Conservation (phyloP, 257 asterid species). For the Solanum paucissectum region DNA sequence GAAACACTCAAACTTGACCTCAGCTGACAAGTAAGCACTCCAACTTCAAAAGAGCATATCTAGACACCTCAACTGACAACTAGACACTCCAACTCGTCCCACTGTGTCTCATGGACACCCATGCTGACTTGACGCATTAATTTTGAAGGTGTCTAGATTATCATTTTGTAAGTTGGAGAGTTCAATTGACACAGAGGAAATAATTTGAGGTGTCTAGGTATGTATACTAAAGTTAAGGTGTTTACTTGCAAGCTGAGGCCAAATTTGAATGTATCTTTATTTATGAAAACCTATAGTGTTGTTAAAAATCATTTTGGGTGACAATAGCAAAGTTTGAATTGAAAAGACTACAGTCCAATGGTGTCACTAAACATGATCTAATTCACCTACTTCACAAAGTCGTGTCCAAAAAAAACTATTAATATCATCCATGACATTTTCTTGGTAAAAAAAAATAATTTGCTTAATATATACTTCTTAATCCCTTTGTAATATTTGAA, state of each 20-base stretch:
- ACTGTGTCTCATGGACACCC: not conserved
- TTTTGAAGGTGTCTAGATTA: not conserved
- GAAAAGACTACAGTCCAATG: not conserved
- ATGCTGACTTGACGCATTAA: not conserved
- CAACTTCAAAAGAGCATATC: not conserved
- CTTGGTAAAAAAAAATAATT: not conserved
- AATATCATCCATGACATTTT: not conserved
- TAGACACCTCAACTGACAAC: not conserved
- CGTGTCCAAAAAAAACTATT: not conserved
- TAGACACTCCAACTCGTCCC: not conserved
- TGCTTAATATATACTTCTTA: not conserved
- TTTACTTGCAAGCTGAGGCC: not conserved
- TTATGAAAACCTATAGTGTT: not conserved
- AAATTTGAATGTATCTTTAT: not conserved
- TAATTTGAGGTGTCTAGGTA: not conserved
- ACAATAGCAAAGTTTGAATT: not conserved
- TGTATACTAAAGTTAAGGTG: not conserved
- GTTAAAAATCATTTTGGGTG: not conserved
- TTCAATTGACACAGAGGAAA: not conserved
- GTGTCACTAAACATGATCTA: not conserved
- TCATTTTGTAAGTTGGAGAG: not conserved
- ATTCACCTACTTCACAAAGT: not conserved
- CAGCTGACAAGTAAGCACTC: not conserved
- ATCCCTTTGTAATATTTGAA: not conserved
- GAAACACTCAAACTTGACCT: not conserved